Conservation (phyloP, 2,329 filamentous ascomycete genomes). For the Diaporthe velutina region DNA sequence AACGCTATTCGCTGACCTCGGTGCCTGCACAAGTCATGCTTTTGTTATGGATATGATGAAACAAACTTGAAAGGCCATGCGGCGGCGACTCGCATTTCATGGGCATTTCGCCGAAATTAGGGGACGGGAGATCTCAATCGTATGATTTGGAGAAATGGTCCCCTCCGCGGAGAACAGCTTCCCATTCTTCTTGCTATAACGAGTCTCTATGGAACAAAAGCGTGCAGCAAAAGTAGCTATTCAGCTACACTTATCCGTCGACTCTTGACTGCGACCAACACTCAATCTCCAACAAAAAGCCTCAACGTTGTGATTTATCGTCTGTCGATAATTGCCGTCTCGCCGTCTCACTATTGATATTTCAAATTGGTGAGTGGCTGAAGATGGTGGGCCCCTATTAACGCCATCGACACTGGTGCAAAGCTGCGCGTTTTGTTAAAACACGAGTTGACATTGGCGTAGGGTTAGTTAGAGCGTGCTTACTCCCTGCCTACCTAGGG, state of each 20-base stretch:
- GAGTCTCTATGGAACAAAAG: not conserved
- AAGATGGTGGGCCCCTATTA: not conserved
- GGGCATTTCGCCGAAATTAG: accelerated
- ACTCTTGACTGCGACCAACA: too few relatives aligned
- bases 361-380: too few relatives aligned
- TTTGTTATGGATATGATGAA: not conserved
- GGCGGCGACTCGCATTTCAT: not conserved
- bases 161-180: not conserved
- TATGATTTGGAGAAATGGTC: not conserved
- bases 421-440: too few relatives aligned
- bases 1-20: too few relatives aligned
- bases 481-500: too few relatives aligned
- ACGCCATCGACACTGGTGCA: not conserved
- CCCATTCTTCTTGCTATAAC: not conserved
- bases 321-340: too few relatives aligned
- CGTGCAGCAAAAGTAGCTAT: too few relatives aligned
- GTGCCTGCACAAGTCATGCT: not conserved
- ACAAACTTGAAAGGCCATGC: not conserved
- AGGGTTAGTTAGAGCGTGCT: too few relatives aligned
- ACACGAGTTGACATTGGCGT: too few relatives aligned
- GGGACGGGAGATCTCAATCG: not conserved
- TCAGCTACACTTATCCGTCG: too few relatives aligned
- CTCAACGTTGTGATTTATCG: not conserved
- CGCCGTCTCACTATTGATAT: not conserved
- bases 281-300: not conserved